phyloP scores from a whole-genome alignment of 2,329 filamentous ascomycete species.

The Reticulascus tulasneorum region DNA sequence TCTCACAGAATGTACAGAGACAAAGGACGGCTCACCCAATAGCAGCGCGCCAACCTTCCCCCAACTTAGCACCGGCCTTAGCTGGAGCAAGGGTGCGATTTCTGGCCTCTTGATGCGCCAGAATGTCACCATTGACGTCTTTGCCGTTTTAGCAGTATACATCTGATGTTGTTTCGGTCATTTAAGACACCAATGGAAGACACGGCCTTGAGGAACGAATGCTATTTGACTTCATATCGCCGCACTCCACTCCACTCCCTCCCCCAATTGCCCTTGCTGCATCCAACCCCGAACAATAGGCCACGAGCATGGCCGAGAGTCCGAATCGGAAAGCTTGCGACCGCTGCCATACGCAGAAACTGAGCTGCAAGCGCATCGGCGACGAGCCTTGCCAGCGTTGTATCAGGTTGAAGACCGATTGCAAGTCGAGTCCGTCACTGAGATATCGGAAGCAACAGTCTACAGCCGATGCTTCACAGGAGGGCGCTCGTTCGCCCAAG shows the following conservation, averaged over 20 bases:
- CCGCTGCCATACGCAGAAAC: slow-evolving; percentile 42
- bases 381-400: slow-evolving; percentile 40
- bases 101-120: too few relatives aligned
- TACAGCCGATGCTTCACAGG: slow-evolving; percentile 4
- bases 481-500: slow-evolving; percentile 28
- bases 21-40: too few relatives aligned
- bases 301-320: slow-evolving; percentile 31
- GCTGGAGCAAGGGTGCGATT: too few relatives aligned
- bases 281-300: slow-evolving; percentile 17
- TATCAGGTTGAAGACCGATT: slow-evolving; percentile 34
- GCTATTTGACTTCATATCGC: slow-evolving; percentile 14
- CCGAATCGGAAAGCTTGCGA: slow-evolving; percentile 42
- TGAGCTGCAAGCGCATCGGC: slow-evolving; percentile 39
- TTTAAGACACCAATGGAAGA: too few relatives aligned
- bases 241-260: slow-evolving; percentile 9
- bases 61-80: too few relatives aligned
- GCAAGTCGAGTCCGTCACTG: slow-evolving; percentile 40
- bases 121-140: too few relatives aligned
- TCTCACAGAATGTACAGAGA: too few relatives aligned
- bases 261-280: slow-evolving; percentile 13
- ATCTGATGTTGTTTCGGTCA: slow-evolving; percentile 1
- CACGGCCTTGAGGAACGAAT: too few relatives aligned
- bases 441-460: slow-evolving; percentile 28
- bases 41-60: too few relatives aligned
- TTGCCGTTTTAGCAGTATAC: too few relatives aligned